Evolutionary conservation across 768 basidiomycete genomes (phyloP).

Genomic region (Boletus coccyginus): DNA sequence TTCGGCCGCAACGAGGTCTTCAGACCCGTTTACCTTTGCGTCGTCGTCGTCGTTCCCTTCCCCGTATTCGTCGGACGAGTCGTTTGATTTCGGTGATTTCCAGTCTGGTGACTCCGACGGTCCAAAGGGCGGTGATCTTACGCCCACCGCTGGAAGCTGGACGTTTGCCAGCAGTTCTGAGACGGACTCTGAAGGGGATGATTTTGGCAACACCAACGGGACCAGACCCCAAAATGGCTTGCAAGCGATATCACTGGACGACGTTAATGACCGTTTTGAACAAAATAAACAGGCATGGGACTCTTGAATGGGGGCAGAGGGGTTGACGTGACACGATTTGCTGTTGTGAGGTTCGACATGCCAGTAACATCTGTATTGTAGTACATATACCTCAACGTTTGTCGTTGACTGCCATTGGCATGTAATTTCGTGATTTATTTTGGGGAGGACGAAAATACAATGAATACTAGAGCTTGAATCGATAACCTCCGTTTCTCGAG

Average conservation of each 20-base stretch:
- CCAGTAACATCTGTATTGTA: slow-evolving; percentile 10
- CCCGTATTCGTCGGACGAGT: slow-evolving; percentile 61
- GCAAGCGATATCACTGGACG: slow-evolving; percentile 29
- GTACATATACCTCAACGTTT: slow-evolving; percentile 14
- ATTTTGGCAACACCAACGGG: slow-evolving; percentile 22
- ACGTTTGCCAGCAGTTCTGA: slow-evolving; percentile 52
- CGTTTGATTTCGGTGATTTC: slow-evolving; percentile 82
- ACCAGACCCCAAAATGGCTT: slow-evolving; percentile 15
- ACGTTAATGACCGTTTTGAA: slow-evolving; percentile 23
- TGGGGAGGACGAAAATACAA: neutral
- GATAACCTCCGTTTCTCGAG: slow-evolving; percentile 68
- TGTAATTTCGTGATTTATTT: slow-evolving; percentile 12
- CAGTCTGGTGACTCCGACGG: slow-evolving; percentile 43
- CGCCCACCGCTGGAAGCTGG: slow-evolving; percentile 70
- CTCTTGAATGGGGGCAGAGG: neutral
- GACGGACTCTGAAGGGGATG: slow-evolving; percentile 32
- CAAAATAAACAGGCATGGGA: slow-evolving; percentile 17
- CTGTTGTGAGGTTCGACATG: neutral
- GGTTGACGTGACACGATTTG: neutral
- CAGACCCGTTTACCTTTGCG: slow-evolving; percentile 54
- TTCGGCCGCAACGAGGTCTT: slow-evolving; percentile 43
- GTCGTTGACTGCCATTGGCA: slow-evolving; percentile 10
- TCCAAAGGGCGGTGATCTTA: slow-evolving; percentile 43
- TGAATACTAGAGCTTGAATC: slow-evolving; percentile 37
- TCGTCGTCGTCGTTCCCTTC: slow-evolving; percentile 42